Conservation (phyloP, 805 yeast genomes). For the Nakazawaea ambrosiae region DNA sequence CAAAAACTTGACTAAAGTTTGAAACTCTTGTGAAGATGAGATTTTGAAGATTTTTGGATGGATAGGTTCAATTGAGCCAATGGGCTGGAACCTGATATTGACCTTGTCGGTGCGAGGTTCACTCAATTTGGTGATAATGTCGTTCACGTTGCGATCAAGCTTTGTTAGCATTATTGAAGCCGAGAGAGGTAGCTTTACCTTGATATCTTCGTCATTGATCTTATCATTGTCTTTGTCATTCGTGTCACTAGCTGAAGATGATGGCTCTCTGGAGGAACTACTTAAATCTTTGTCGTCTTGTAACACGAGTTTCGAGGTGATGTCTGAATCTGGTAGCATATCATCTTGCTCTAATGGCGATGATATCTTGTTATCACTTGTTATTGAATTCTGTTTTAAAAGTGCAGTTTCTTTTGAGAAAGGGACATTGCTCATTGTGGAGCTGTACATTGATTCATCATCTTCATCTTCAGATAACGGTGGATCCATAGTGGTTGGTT, state of each 20-base stretch:
- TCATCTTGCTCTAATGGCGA: too few species aligned
- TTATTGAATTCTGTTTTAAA: too few species aligned
- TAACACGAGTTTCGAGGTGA: too few species aligned
- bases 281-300: too few species aligned
- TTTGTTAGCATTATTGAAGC: constrained; percentile 21
- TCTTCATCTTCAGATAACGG: constrained; percentile 14
- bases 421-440: background rate
- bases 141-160: constrained; percentile 18
- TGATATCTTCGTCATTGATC: constrained; percentile 12
- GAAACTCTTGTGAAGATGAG: constrained; percentile 37
- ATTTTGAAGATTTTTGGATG: constrained; percentile 45
- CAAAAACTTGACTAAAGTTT: constrained; percentile 38
- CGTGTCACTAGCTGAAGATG: too few species aligned
- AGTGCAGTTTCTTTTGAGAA: too few species aligned
- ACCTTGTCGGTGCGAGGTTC: constrained; percentile 24
- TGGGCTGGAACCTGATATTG: constrained; percentile 49
- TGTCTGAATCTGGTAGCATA: too few species aligned
- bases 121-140: constrained; percentile 12
- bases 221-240: background rate
- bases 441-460: constrained; percentile 6
- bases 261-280: too few species aligned
- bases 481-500: constrained; percentile 11
- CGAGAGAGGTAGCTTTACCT: constrained; percentile 22
- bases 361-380: too few species aligned
- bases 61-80: constrained; percentile 49